These are phyloP conservation scores for Lentinula detonsa DNA, from an alignment of 768 basidiomycete genomes.

Conservation along the genomic window DNA sequence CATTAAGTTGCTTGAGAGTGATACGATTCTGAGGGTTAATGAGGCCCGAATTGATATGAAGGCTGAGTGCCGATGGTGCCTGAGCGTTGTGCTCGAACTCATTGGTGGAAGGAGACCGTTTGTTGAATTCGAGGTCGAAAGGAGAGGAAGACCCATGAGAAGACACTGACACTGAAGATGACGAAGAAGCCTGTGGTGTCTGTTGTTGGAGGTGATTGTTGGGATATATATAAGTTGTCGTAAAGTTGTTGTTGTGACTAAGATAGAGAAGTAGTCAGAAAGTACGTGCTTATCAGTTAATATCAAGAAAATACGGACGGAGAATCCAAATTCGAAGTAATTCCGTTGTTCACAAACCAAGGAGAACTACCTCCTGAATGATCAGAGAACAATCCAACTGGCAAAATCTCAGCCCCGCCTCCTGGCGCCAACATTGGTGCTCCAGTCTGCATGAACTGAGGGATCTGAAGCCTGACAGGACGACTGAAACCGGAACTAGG, in stretches of 20 bases:
- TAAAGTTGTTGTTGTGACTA: background rate
- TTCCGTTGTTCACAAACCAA: slow-evolving; percentile 49
- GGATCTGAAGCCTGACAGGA: slow-evolving; percentile 44
- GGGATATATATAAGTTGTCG: background rate
- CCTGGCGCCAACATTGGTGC: slow-evolving; percentile 61
- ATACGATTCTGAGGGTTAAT: slow-evolving; percentile 2
- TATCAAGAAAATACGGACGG: slow-evolving; percentile 6
- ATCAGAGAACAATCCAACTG: slow-evolving; percentile 10
- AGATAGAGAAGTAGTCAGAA: background rate
- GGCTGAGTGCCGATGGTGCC: slow-evolving; percentile 1
- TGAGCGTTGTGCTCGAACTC: slow-evolving; percentile 1
- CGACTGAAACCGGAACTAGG: background rate
- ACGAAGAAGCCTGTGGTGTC: background rate
- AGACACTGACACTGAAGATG: background rate
- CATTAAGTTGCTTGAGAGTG: background rate
- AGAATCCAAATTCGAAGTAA: slow-evolving; percentile 15
- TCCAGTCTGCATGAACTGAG: slow-evolving; percentile 53
- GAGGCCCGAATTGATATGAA: slow-evolving; percentile 5
- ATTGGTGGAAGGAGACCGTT: slow-evolving; percentile 1
- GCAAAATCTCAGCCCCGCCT: slow-evolving; percentile 54
- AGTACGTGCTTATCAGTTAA: background rate
- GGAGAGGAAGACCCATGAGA: slow-evolving; percentile 13
- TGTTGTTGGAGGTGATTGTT: background rate
- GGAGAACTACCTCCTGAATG: slow-evolving; percentile 24
- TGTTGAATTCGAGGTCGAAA: slow-evolving; percentile 17